Evolutionary conservation across 2,329 filamentous ascomycete species (phyloP).

Genomic region (Pseudogymnoascus sp.): DNA sequence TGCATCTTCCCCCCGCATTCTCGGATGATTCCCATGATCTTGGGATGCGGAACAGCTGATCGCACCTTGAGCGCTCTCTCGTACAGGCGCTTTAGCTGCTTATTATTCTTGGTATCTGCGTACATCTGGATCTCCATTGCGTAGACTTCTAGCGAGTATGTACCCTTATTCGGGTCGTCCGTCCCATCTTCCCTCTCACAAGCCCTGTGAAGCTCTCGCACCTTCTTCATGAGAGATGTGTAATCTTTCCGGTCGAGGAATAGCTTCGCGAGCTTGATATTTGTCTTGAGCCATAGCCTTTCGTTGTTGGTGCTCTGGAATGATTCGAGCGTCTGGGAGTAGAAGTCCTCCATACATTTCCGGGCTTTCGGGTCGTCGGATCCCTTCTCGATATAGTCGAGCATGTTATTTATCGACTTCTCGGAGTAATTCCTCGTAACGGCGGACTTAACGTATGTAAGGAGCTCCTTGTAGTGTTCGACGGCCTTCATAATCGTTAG

Average conservation of each 20-base stretch:
- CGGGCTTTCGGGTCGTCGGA: slow-evolving; percentile 61
- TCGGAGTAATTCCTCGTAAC: slow-evolving; percentile 98
- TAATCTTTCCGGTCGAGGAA: slow-evolving; percentile 92
- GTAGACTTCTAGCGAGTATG: slow-evolving; percentile 92
- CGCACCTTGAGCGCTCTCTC: slow-evolving; percentile 85
- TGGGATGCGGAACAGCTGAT: slow-evolving; percentile 95
- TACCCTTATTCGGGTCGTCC: slow-evolving; percentile 91
- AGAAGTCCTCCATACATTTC: slow-evolving; percentile 88
- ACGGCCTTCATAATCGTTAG: slow-evolving; percentile 55
- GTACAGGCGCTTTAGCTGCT: slow-evolving; percentile 88
- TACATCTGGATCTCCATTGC: slow-evolving; percentile 99
- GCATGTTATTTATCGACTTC: slow-evolving; percentile 99
- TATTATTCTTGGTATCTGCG: slow-evolving; percentile 93
- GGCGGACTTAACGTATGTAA: slow-evolving; percentile 94
- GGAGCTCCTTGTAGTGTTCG: slow-evolving; percentile 86
- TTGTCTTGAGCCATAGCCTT: slow-evolving; percentile 94
- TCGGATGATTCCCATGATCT: slow-evolving; percentile 98
- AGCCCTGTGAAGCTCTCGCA: slow-evolving; percentile 80
- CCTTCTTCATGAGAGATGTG: slow-evolving; percentile 68
- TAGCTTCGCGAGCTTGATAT: slow-evolving; percentile 89
- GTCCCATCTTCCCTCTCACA: slow-evolving; percentile 83
- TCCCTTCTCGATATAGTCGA: slow-evolving; percentile 96
- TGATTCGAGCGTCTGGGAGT: slow-evolving; percentile 84
- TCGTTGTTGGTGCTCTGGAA: slow-evolving; percentile 98
- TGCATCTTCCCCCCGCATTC: slow-evolving; percentile 99